These are phyloP conservation scores for Salix brachista DNA, from an alignment of 345 rosid genomes.

Conservation along the genomic window DNA sequence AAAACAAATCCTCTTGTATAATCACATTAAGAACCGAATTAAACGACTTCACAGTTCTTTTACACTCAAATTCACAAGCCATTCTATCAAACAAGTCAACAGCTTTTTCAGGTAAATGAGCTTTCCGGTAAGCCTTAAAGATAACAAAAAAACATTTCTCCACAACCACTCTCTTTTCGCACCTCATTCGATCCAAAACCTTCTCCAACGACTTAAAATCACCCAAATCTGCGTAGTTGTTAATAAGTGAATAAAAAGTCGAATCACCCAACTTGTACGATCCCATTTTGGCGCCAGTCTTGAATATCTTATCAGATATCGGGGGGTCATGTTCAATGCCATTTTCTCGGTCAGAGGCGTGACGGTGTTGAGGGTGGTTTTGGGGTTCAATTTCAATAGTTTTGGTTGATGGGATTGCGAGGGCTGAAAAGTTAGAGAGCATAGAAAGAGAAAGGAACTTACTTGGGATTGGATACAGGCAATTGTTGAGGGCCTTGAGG, in stretches of 20 bases:
- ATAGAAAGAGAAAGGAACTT: constrained; percentile 10
- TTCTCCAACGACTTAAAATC: constrained; percentile 58
- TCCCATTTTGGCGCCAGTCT: constrained; percentile 50
- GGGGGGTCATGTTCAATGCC: constrained; percentile 32
- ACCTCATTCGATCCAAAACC: constrained; percentile 54
- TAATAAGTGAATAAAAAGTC: constrained; percentile 62
- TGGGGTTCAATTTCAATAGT: constrained; percentile 1
- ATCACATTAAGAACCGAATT: constrained; percentile 81
- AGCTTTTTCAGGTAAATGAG: constrained; percentile 58
- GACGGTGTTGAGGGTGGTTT: background rate
- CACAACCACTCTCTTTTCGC: constrained; percentile 50
- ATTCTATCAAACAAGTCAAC: constrained; percentile 61
- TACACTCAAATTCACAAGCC: constrained; percentile 63
- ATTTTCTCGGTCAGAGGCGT: background rate
- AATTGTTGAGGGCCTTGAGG: constrained; percentile 11
- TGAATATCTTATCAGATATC: constrained; percentile 48
- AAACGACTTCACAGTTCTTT: constrained; percentile 67
- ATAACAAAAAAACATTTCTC: constrained; percentile 57
- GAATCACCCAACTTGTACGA: constrained; percentile 72
- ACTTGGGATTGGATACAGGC: constrained; percentile 23
- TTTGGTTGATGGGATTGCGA: background rate
- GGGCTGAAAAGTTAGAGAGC: constrained; percentile 1
- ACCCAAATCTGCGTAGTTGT: constrained; percentile 46
- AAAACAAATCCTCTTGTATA: constrained; percentile 48
- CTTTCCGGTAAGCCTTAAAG: constrained; percentile 74